Evolutionary conservation across 2,329 filamentous ascomycete genomes (phyloP).

Genomic region (Paecilomyces niveus): DNA sequence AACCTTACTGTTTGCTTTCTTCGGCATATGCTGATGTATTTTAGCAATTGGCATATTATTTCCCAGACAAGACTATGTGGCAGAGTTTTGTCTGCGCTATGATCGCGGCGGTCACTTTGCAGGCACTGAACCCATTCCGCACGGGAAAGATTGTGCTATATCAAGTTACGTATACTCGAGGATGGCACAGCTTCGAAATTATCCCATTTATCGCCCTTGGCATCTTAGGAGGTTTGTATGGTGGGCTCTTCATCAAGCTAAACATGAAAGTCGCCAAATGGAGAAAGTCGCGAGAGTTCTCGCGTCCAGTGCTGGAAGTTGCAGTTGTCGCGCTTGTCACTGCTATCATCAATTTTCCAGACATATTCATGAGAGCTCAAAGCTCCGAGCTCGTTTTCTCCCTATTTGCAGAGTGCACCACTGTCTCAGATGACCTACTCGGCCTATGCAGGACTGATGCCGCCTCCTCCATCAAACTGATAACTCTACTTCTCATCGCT

Average conservation of each 20-base stretch:
- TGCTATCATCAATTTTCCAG: conserved; percentile 87
- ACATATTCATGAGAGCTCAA: conserved; percentile 92
- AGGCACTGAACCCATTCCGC: conserved; percentile 88
- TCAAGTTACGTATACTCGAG: conserved; percentile 84
- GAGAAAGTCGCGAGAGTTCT: conserved; percentile 64
- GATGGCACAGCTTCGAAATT: conserved; percentile 93
- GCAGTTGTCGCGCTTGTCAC: conserved; percentile 71
- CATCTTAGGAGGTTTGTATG: conserved; percentile 85
- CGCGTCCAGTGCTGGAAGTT: conserved; percentile 73
- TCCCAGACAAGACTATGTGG: conserved; percentile 99
- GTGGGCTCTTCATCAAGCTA: conserved; percentile 86
- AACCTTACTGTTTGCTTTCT: background rate
- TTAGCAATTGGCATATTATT: conserved; percentile 92
- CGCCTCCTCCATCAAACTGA: conserved; percentile 73
- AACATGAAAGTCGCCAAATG: conserved; percentile 83
- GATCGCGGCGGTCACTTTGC: conserved; percentile 91
- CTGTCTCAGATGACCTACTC: conserved; percentile 75
- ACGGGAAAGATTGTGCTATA: conserved; percentile 94
- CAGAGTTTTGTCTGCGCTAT: conserved; percentile 98
- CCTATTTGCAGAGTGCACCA: conserved; percentile 84
- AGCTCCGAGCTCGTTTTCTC: conserved; percentile 84
- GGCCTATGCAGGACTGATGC: conserved; percentile 84
- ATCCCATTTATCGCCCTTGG: conserved; percentile 81
- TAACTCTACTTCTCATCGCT: conserved; percentile 75
- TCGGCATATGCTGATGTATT: background rate